Percentiles rank a stretch among this genome's conserved stretches.
Evolutionary conservation across 1,139 yeast genomes (phyloP).

Genomic region (Hyphopichia burtonii): DNA sequence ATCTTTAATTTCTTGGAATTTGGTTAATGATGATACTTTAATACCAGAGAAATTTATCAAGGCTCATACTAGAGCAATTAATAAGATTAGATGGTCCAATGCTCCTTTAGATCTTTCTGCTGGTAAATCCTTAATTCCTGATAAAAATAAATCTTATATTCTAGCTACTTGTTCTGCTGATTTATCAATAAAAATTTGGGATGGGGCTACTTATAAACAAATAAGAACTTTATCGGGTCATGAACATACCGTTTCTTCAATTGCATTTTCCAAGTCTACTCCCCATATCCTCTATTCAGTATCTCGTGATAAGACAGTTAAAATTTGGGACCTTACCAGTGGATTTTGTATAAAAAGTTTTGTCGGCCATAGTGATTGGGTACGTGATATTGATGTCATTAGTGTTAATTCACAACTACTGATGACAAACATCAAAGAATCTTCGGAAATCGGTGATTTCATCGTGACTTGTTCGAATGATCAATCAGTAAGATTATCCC

Average conservation of each 20-base stretch:
- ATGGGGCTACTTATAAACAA: slow-evolving; percentile 51
- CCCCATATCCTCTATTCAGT: slow-evolving; percentile 58
- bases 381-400: slow-evolving; percentile 56
- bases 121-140: slow-evolving; percentile 5
- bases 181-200: slow-evolving; percentile 71
- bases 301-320: slow-evolving; percentile 73
- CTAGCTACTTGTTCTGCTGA: slow-evolving; percentile 74
- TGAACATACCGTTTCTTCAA: slow-evolving; percentile 78
- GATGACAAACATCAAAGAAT: slow-evolving; percentile 9
- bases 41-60: slow-evolving; percentile 65
- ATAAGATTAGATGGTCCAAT: slow-evolving; percentile 56
- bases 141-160: slow-evolving; percentile 17
- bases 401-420: slow-evolving; percentile 15
- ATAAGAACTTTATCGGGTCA: slow-evolving; percentile 79
- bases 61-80: slow-evolving; percentile 78
- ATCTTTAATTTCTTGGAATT: slow-evolving; percentile 69
- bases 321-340: slow-evolving; percentile 71
- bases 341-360: slow-evolving; percentile 71
- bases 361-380: slow-evolving; percentile 89
- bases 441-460: slow-evolving; percentile 46
- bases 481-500: slow-evolving; percentile 67
- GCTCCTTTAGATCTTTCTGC: slow-evolving; percentile 28
- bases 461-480: slow-evolving; percentile 80
- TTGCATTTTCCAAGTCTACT: slow-evolving; percentile 47
- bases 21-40: slow-evolving; percentile 53